Percentiles rank a stretch among this genome's conserved stretches.
These are phyloP conservation scores for Cicer cuneatum DNA, from an alignment of 306 rosid species.

Conservation along the genomic window DNA sequence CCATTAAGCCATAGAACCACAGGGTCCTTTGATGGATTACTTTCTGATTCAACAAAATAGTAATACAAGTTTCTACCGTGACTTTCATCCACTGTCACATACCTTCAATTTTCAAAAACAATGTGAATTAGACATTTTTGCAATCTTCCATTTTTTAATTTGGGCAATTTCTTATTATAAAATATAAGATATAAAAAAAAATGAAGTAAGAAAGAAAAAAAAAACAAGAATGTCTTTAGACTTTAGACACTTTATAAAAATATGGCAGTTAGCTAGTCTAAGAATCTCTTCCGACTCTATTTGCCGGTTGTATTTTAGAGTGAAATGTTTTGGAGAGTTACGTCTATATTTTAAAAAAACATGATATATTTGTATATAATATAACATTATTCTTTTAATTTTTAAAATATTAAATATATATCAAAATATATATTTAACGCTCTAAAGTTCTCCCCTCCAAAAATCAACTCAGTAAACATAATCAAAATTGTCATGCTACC, in stretches of 20 bases:
- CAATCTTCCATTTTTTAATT: neutral
- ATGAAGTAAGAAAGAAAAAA: neutral
- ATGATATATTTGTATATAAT: too few species aligned
- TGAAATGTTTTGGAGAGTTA: too few species aligned
- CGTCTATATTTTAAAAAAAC: too few species aligned
- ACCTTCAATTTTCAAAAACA: neutral
- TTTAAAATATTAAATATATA: too few species aligned
- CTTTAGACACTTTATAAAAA: neutral
- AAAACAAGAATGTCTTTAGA: neutral
- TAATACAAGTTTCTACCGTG: conserved; percentile 15
- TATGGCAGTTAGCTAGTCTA: too few species aligned
- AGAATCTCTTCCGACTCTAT: too few species aligned
- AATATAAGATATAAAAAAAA: neutral
- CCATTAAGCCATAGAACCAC: conserved; percentile 95
- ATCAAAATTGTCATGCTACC: too few species aligned
- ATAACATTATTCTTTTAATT: too few species aligned
- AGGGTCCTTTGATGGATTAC: conserved; percentile 75
- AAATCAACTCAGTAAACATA: too few species aligned
- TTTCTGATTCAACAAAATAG: conserved; percentile 75
- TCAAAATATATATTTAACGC: too few species aligned
- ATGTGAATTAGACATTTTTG: neutral
- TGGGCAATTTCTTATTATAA: neutral
- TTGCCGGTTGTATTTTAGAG: too few species aligned
- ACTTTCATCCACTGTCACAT: conserved; percentile 8
- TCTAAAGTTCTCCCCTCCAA: too few species aligned